Conservation (phyloP, 345 rosid species). For the Erysimum cheiranthoides region DNA sequence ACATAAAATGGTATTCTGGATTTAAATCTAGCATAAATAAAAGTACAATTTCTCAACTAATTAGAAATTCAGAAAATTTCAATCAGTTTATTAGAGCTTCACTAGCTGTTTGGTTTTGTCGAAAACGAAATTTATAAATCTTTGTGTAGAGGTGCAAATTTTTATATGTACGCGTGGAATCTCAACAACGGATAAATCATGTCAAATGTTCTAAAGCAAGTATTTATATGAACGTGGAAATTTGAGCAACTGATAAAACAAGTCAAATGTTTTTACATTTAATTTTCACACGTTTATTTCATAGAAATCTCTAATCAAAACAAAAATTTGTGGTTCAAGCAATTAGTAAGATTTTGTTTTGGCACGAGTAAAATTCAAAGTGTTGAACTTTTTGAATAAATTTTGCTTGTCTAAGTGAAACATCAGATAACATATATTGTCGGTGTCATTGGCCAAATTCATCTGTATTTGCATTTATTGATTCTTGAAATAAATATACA, state of each 20-base stretch:
- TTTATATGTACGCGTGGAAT: background rate
- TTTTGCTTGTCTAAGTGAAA: conserved; percentile 1
- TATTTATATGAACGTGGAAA: background rate
- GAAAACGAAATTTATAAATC: background rate
- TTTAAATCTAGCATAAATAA: background rate
- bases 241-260: conserved; percentile 1
- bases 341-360: background rate
- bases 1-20: background rate
- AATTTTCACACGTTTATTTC: conserved; percentile 13
- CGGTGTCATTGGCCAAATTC: conserved; percentile 16
- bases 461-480: conserved; percentile 43
- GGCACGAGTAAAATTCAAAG: conserved; percentile 1
- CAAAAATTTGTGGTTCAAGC: conserved; percentile 3
- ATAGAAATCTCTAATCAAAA: conserved; percentile 18
- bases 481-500: background rate
- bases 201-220: background rate
- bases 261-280: background rate
- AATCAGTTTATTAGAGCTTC: background rate
- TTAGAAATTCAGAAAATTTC: background rate
- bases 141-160: background rate
- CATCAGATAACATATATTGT: conserved; percentile 11
- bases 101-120: background rate
- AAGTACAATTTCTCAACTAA: background rate
- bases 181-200: background rate
- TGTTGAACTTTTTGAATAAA: background rate